phyloP scores from a whole-genome alignment of 331 rosid species.

The Malus hybrid region DNA sequence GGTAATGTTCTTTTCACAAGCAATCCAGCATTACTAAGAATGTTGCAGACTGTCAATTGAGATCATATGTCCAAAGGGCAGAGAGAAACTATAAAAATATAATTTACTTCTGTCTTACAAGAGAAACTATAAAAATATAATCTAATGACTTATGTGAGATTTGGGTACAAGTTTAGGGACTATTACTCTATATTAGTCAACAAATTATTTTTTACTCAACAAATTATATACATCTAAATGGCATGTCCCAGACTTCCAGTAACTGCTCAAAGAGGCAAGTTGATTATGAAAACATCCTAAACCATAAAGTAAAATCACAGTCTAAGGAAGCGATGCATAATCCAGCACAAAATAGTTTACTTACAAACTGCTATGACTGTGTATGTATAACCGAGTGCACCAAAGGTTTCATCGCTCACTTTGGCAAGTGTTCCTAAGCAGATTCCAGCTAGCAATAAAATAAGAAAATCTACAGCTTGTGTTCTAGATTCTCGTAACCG shows the following conservation, averaged over 20 bases:
- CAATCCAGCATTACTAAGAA: not conserved
- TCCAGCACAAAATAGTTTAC: slow-evolving; percentile 16
- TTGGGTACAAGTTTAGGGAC: too few species aligned
- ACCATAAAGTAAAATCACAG: not conserved
- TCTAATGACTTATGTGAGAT: too few species aligned
- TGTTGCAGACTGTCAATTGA: not conserved
- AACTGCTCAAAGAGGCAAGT: not conserved
- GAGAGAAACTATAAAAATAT: too few species aligned
- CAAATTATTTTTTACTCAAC: too few species aligned
- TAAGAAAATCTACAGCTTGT: slow-evolving; percentile 75
- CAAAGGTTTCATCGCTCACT: slow-evolving; percentile 92
- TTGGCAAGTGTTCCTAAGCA: slow-evolving; percentile 95
- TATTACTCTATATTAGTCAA: not conserved
- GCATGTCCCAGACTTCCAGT: too few species aligned
- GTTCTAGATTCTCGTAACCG: slow-evolving; percentile 78
- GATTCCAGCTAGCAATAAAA: slow-evolving; percentile 81
- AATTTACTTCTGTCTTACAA: too few species aligned
- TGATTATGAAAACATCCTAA: not conserved
- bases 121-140: too few species aligned
- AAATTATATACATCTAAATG: too few species aligned
- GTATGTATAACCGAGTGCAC: slow-evolving; percentile 83
- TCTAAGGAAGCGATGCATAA: not conserved
- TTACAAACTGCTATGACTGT: slow-evolving; percentile 94
- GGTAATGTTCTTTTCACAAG: not conserved
- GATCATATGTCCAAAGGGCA: too few species aligned